phyloP scores from a whole-genome alignment of 495 filamentous ascomycete genomes.

The Aspergillus asperescens region DNA sequence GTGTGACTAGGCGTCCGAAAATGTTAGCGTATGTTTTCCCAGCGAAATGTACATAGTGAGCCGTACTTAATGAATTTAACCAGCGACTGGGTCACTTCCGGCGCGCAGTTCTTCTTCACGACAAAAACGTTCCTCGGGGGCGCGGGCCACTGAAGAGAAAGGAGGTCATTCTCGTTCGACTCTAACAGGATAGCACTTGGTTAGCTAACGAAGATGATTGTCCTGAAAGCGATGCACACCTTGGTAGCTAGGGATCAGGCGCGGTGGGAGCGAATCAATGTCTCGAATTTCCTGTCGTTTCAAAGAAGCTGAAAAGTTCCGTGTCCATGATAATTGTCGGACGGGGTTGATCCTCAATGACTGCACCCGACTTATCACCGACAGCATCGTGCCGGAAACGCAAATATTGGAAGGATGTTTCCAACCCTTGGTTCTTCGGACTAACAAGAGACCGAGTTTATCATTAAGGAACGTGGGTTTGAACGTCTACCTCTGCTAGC shows the following conservation, averaged over 20 bases:
- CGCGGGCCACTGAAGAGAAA: conserved; percentile 81
- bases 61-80: conserved; percentile 67
- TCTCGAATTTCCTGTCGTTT: conserved; percentile 38
- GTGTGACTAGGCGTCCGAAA: conserved; percentile 54
- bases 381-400: conserved; percentile 14
- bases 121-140: conserved; percentile 87
- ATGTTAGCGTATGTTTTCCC: conserved; percentile 7
- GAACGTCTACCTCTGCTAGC: neutral
- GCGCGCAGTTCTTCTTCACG: conserved; percentile 76
- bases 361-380: conserved; percentile 7
- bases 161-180: conserved; percentile 54
- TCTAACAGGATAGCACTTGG: conserved; percentile 34
- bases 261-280: conserved; percentile 36
- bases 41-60: neutral
- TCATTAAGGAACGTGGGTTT: neutral
- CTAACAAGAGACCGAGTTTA: neutral
- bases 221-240: conserved; percentile 34
- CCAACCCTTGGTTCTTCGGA: neutral
- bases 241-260: conserved; percentile 47
- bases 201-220: neutral
- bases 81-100: conserved; percentile 63
- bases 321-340: conserved; percentile 8
- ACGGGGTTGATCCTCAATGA: neutral
- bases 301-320: conserved; percentile 39
- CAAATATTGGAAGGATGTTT: conserved; percentile 11